These are phyloP conservation scores for Pseudocercospora eumusae DNA, from an alignment of 2,329 filamentous ascomycete genomes.

Conservation along the genomic window DNA sequence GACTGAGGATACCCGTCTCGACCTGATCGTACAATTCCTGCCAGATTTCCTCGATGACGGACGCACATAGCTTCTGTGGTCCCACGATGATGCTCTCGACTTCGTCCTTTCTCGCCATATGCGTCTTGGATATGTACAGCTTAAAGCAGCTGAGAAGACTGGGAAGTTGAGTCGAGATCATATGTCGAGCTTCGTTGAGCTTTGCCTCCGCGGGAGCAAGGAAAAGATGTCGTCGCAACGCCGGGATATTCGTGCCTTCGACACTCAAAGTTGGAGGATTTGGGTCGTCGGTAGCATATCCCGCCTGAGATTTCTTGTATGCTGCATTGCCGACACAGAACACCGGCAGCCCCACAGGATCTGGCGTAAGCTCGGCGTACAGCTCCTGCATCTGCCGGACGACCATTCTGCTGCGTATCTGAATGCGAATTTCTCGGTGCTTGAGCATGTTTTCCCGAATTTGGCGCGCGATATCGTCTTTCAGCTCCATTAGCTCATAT, in stretches of 20 bases:
- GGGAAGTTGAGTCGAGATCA: constrained; percentile 7
- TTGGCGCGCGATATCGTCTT: not conserved
- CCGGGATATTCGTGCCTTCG: constrained; percentile 24
- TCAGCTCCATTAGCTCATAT: constrained; percentile 5
- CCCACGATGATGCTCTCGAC: constrained; percentile 10
- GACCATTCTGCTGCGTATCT: constrained; percentile 17
- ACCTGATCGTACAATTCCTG: not conserved
- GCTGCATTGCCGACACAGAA: constrained; percentile 22
- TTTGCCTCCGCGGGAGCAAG: constrained; percentile 19
- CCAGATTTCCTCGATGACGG: not conserved
- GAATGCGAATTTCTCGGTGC: constrained; percentile 9
- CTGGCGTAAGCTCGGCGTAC: constrained; percentile 14
- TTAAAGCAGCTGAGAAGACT: constrained; percentile 14
- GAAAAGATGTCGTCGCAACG: constrained; percentile 11
- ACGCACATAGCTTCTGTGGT: not conserved
- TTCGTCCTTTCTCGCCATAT: constrained; percentile 17
- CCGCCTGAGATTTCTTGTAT: constrained; percentile 24
- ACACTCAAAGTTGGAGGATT: constrained; percentile 21
- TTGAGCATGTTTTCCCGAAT: not conserved
- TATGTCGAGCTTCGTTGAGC: constrained; percentile 22
- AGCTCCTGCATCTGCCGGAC: constrained; percentile 3
- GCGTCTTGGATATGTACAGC: constrained; percentile 15
- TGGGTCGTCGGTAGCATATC: constrained; percentile 2
- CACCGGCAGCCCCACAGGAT: constrained; percentile 10
- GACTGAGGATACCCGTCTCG: not conserved